Percentiles rank a stretch among this genome's conserved stretches.
Conservation (phyloP, 306 rosid genomes). For the Glycine tomentella region DNA sequence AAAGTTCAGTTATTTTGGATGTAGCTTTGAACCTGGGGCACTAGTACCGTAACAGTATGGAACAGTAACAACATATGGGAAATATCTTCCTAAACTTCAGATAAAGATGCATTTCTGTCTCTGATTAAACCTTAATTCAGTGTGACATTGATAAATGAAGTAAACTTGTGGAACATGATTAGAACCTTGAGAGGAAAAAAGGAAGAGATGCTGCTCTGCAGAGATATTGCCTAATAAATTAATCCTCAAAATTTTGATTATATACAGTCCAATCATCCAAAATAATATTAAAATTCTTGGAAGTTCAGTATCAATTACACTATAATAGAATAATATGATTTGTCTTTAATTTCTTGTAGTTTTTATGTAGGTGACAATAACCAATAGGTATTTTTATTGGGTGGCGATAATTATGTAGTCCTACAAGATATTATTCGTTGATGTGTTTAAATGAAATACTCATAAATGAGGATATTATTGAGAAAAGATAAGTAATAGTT, state of each 20-base stretch:
- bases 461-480: background rate
- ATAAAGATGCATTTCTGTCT: conserved; percentile 6
- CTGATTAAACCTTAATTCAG: background rate
- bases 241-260: conserved; percentile 11
- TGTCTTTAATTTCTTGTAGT: background rate
- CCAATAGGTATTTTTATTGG: too few species aligned
- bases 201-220: background rate
- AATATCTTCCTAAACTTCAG: conserved; percentile 3
- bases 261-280: conserved; percentile 1
- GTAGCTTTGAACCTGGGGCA: background rate
- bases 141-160: background rate
- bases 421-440: background rate
- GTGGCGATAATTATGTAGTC: too few species aligned
- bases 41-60: background rate
- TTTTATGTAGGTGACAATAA: too few species aligned
- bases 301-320: background rate
- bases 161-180: conserved; percentile 10
- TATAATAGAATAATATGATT: conserved; percentile 1
- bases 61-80: background rate
- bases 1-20: conserved; percentile 13
- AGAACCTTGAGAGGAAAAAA: background rate
- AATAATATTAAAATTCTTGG: background rate
- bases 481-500: background rate
- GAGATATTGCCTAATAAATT: background rate
- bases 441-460: background rate